Evolutionary conservation across 768 basidiomycete genomes (phyloP).

Genomic region (Dioszegia crocea): DNA sequence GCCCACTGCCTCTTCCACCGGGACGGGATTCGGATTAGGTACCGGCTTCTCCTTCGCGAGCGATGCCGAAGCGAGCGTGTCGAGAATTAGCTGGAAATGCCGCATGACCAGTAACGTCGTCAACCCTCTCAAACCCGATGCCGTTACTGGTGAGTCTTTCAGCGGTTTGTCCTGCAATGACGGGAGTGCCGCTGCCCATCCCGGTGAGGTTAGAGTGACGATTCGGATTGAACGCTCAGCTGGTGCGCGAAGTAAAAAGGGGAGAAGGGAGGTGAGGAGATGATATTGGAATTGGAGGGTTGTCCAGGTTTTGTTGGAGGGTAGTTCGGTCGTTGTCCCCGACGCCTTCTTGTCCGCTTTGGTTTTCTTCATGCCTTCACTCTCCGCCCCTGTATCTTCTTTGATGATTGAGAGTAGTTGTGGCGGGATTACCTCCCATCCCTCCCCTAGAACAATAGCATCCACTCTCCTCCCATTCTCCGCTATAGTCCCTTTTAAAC

Average conservation of each 20-base stretch:
- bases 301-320: slow-evolving; percentile 23
- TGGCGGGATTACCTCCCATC: slow-evolving; percentile 36
- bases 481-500: slow-evolving; percentile 30
- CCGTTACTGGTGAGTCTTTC: slow-evolving; percentile 49
- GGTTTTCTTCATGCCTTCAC: neutral
- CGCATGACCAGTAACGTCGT: slow-evolving; percentile 53
- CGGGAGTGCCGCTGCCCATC: slow-evolving; percentile 75
- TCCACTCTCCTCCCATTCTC: slow-evolving; percentile 46
- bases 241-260: slow-evolving; percentile 73
- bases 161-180: slow-evolving; percentile 43
- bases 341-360: neutral
- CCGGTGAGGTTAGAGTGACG: slow-evolving; percentile 78
- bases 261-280: slow-evolving; percentile 71
- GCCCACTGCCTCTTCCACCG: slow-evolving; percentile 53
- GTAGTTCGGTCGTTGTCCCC: neutral
- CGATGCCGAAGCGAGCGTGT: slow-evolving; percentile 65
- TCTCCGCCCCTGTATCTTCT: neutral
- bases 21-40: too few relatives aligned
- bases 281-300: slow-evolving; percentile 57
- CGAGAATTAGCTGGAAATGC: slow-evolving; percentile 78
- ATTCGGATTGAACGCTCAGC: slow-evolving; percentile 88
- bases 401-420: neutral
- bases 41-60: slow-evolving; percentile 25
- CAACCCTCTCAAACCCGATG: slow-evolving; percentile 55
- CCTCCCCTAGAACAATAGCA: slow-evolving; percentile 44